These are phyloP conservation scores for Liquidambar formosana DNA, from an alignment of 164 flowering plant species.

Conservation along the genomic window DNA sequence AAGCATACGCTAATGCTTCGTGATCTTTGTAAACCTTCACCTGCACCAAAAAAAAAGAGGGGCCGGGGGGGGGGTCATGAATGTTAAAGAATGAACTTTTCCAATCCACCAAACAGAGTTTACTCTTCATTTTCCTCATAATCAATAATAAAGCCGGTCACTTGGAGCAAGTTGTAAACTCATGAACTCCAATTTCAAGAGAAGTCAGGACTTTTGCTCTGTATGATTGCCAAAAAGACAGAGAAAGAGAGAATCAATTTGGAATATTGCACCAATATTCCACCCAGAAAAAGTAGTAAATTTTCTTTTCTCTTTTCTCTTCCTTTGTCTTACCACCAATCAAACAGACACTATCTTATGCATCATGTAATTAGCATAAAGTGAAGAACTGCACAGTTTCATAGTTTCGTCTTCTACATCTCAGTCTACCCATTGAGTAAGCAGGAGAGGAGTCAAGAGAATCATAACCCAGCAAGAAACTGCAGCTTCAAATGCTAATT, in stretches of 20 bases:
- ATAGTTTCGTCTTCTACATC: background rate
- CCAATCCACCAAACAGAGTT: background rate
- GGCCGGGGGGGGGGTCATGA: no score
- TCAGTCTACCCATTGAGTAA: background rate
- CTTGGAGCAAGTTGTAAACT: background rate
- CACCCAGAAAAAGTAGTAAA: background rate
- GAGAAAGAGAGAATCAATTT: no score
- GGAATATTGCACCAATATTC: no score
- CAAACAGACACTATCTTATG: background rate
- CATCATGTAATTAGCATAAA: background rate
- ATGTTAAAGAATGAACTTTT: background rate
- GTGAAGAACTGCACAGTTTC: background rate
- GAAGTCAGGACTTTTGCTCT: no score
- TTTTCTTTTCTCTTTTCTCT: background rate
- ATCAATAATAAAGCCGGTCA: background rate
- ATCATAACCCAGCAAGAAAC: background rate
- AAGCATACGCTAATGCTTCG: conserved; percentile 55
- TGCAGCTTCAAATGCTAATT: background rate
- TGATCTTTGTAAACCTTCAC: conserved; percentile 57
- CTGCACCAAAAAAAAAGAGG: conserved; percentile 32
- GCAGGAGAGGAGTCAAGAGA: background rate
- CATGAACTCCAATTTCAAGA: background rate
- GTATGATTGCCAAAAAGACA: no score
- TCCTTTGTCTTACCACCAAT: background rate
- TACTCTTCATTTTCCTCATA: background rate